These are phyloP conservation scores for Triangularia verruculosa DNA, from an alignment of 2,329 filamentous ascomycete genomes.

Conservation along the genomic window DNA sequence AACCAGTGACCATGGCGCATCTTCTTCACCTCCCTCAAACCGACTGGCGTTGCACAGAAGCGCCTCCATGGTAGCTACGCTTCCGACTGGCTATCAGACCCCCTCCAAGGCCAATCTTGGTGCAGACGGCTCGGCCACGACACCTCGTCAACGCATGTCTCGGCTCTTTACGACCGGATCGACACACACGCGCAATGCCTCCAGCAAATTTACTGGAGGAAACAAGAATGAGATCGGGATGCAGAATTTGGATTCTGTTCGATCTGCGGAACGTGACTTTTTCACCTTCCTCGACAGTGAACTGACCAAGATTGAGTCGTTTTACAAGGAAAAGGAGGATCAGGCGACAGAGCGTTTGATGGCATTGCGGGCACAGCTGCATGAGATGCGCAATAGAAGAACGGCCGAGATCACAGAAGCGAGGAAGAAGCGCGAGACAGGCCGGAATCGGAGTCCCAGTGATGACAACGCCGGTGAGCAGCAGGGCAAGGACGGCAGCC, in stretches of 20 bases:
- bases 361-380: constrained; percentile 76
- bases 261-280: constrained; percentile 77
- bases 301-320: constrained; percentile 85
- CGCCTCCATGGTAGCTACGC: constrained; percentile 32
- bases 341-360: constrained; percentile 73
- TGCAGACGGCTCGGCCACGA: constrained; percentile 27
- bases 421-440: constrained; percentile 36
- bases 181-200: constrained; percentile 33
- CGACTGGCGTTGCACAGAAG: constrained; percentile 37
- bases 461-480: constrained; percentile 27
- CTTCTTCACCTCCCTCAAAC: constrained; percentile 15
- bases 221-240: constrained; percentile 37
- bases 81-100: constrained; percentile 15
- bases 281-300: constrained; percentile 80
- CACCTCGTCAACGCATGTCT: constrained; percentile 33
- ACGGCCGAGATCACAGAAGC: constrained; percentile 63
- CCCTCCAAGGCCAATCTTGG: constrained; percentile 27
- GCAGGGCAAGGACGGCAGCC: constrained; percentile 27
- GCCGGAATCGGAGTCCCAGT: constrained; percentile 23
- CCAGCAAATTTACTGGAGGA: constrained; percentile 34
- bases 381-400: constrained; percentile 86
- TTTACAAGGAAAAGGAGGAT: constrained; percentile 84
- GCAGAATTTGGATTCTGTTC: constrained; percentile 51
- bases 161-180: constrained; percentile 42
- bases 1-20: constrained; percentile 25